Conservation (phyloP, 176 grass and related monocot genomes). For the Zoysia pacifica region DNA sequence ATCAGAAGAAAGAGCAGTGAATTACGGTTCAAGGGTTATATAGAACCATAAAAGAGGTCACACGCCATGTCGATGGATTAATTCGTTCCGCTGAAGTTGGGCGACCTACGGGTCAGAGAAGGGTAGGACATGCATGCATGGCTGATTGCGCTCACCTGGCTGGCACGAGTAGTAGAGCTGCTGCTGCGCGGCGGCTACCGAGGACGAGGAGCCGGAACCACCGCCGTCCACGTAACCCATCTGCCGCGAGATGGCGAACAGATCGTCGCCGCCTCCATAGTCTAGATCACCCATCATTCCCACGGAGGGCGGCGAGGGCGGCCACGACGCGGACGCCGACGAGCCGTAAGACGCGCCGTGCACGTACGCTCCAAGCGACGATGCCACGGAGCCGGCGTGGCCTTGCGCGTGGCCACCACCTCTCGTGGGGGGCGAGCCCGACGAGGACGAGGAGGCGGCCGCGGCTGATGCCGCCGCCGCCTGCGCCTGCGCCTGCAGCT, state of each 20-base stretch:
- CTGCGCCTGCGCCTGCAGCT: slow-evolving; percentile 61
- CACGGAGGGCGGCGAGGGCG: slow-evolving; percentile 50
- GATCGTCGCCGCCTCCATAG: slow-evolving; percentile 57
- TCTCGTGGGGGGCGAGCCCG: slow-evolving; percentile 17
- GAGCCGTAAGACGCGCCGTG: slow-evolving; percentile 37
- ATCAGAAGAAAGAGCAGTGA: too few relatives aligned
- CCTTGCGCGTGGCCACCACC: slow-evolving; percentile 11
- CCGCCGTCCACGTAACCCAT: slow-evolving; percentile 56
- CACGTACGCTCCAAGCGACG: slow-evolving; percentile 36
- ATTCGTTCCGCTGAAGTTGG: neutral
- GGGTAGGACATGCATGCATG: slow-evolving; percentile 17
- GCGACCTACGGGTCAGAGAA: too few relatives aligned
- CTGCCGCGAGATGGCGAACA: slow-evolving; percentile 88
- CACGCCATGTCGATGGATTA: neutral
- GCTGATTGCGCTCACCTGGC: slow-evolving; percentile 46
- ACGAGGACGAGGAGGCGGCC: slow-evolving; percentile 21
- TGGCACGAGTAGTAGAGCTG: slow-evolving; percentile 65
- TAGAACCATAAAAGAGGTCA: neutral
- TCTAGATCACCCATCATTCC: slow-evolving; percentile 43
- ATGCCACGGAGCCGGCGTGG: neutral
- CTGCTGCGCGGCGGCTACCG: slow-evolving; percentile 41
- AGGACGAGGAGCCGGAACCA: slow-evolving; percentile 38
- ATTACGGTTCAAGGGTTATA: neutral
- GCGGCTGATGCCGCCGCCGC: neutral
- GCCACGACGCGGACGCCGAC: slow-evolving; percentile 36